phyloP scores from a whole-genome alignment of 192 early-diverging fungal species.

The Backusella psychrophila region DNA sequence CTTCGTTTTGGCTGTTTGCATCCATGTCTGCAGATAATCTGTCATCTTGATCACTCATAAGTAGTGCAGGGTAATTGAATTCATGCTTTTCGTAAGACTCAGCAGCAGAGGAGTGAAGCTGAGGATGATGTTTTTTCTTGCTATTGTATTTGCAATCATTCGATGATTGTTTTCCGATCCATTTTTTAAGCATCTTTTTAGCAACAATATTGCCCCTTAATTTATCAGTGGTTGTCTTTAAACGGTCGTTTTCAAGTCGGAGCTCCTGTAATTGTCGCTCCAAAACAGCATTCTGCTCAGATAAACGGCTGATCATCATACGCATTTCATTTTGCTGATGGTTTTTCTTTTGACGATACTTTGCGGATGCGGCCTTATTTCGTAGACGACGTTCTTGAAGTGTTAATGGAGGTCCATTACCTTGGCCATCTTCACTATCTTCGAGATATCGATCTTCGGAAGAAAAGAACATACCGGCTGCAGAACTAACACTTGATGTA shows the following conservation, averaged over 20 bases:
- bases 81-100: background rate
- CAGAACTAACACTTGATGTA: background rate
- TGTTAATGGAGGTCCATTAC: constrained; percentile 33
- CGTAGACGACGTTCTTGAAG: constrained; percentile 50
- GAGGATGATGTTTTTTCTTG: background rate
- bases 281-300: constrained; percentile 48
- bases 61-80: constrained; percentile 10
- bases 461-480: background rate
- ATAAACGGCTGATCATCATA: constrained; percentile 36
- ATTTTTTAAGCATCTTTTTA: constrained; percentile 53
- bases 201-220: constrained; percentile 51
- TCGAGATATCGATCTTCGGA: background rate
- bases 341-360: constrained; percentile 61
- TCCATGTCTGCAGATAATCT: background rate
- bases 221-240: constrained; percentile 47
- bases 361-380: constrained; percentile 61
- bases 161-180: constrained; percentile 23
- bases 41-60: constrained; percentile 14
- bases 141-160: background rate
- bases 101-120: background rate
- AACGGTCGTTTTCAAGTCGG: constrained; percentile 43
- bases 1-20: background rate
- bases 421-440: background rate
- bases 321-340: constrained; percentile 57
- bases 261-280: constrained; percentile 46